These are phyloP conservation scores for Fraxinus xanthoxyloides DNA, from an alignment of 305 asterid genomes.

Conservation along the genomic window DNA sequence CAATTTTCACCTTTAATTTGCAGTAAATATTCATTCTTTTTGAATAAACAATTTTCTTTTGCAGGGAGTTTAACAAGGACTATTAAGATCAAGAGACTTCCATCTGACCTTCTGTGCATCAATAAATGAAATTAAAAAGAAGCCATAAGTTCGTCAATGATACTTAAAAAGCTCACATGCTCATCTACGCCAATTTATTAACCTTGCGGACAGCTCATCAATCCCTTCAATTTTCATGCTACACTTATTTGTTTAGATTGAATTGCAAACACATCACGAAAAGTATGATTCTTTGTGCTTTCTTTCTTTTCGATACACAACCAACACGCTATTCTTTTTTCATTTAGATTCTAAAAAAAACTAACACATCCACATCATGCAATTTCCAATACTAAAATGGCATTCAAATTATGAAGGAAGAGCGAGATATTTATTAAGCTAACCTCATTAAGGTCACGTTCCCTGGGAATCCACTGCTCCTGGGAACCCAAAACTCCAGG, in stretches of 20 bases:
- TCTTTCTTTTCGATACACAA: background rate
- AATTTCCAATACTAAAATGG: background rate
- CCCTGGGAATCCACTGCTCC: constrained; percentile 66
- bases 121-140: background rate
- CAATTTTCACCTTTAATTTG: background rate
- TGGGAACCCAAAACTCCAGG: constrained; percentile 42
- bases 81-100: background rate
- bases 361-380: background rate
- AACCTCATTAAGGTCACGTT: constrained; percentile 85
- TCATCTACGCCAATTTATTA: background rate
- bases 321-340: background rate
- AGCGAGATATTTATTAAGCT: background rate
- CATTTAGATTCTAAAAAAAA: background rate
- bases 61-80: background rate
- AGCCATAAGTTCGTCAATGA: background rate
- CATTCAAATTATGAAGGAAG: background rate
- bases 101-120: background rate
- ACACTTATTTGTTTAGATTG: background rate
- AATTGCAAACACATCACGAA: background rate
- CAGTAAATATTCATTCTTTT: background rate
- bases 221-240: background rate
- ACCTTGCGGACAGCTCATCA: background rate
- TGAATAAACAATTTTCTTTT: background rate
- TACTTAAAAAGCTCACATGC: background rate
- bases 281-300: background rate